Conservation (phyloP, 345 rosid species). For the Gossypioides kirkii region DNA sequence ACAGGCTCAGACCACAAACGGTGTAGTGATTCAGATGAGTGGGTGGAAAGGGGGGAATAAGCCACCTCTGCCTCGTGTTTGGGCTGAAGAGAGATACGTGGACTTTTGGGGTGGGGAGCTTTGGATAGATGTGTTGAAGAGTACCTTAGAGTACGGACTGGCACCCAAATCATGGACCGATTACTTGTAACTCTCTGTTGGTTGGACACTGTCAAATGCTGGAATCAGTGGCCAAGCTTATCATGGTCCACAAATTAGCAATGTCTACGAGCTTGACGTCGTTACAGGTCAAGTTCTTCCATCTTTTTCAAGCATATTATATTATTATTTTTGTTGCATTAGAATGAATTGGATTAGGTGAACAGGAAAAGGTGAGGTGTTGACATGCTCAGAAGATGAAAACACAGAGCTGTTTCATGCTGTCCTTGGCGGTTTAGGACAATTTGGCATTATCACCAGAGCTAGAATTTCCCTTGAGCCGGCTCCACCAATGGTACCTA, state of each 20-base stretch:
- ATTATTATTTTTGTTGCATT: too few species aligned
- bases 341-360: not conserved
- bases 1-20: conserved; percentile 54
- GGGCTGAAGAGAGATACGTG: conserved; percentile 48
- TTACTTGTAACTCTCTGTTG: conserved; percentile 86
- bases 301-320: not conserved
- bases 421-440: conserved; percentile 94
- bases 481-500: conserved; percentile 75
- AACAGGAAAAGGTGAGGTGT: conserved; percentile 74
- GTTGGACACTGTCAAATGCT: conserved; percentile 92
- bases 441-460: conserved; percentile 93
- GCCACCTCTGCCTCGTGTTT: conserved; percentile 34
- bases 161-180: conserved; percentile 99
- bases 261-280: conserved; percentile 84
- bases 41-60: conserved; percentile 15
- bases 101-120: conserved; percentile 99
- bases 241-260: conserved; percentile 90
- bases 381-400: conserved; percentile 64
- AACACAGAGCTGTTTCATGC: conserved; percentile 74
- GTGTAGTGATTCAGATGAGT: conserved; percentile 75
- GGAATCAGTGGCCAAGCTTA: conserved; percentile 99
- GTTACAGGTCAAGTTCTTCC: conserved; percentile 56
- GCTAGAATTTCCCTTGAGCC: conserved; percentile 88
- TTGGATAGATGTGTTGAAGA: conserved; percentile 81
- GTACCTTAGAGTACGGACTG: conserved; percentile 59